These are phyloP conservation scores for Coniochaeta ligniaria DNA, from an alignment of 2,329 filamentous ascomycete genomes.

Conservation along the genomic window DNA sequence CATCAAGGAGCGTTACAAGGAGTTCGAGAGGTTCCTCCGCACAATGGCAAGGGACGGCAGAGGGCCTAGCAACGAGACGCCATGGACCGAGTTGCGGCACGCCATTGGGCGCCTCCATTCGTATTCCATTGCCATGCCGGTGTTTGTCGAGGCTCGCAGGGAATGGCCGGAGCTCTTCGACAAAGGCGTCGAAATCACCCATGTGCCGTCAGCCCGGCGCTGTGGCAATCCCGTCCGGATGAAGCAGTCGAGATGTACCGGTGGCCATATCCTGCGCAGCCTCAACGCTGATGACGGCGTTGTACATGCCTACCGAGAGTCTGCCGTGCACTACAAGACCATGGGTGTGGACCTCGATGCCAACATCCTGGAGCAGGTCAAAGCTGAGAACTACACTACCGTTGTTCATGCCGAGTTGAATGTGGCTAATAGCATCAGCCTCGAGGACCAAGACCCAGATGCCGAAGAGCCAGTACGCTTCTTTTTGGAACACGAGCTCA, in stretches of 20 bases:
- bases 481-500: too few relatives aligned
- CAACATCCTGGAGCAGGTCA: constrained; percentile 4
- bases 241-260: too few relatives aligned
- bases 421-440: constrained; percentile 18
- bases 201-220: too few relatives aligned
- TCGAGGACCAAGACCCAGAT: constrained; percentile 4
- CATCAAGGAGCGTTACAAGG: constrained; percentile 3
- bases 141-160: constrained; percentile 13
- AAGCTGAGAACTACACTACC: constrained; percentile 12
- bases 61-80: constrained; percentile 5
- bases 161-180: constrained; percentile 22
- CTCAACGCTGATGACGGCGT: constrained; percentile 9
- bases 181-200: too few relatives aligned
- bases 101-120: constrained; percentile 17
- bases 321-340: constrained; percentile 5
- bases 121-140: constrained; percentile 15
- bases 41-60: constrained; percentile 6
- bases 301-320: not conserved
- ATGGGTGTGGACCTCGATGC: constrained; percentile 8
- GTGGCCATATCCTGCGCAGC: constrained; percentile 7
- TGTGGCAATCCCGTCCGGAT: too few relatives aligned
- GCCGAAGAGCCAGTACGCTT: constrained; percentile 11
- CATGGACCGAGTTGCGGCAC: constrained; percentile 19
- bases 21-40: constrained; percentile 9
- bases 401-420: constrained; percentile 27